Evolutionary conservation across 108 stramenopile genomes (phyloP), one percentile per base, ranked within the genome.

Genomic region (Discostella pseudostelligera): DNA sequence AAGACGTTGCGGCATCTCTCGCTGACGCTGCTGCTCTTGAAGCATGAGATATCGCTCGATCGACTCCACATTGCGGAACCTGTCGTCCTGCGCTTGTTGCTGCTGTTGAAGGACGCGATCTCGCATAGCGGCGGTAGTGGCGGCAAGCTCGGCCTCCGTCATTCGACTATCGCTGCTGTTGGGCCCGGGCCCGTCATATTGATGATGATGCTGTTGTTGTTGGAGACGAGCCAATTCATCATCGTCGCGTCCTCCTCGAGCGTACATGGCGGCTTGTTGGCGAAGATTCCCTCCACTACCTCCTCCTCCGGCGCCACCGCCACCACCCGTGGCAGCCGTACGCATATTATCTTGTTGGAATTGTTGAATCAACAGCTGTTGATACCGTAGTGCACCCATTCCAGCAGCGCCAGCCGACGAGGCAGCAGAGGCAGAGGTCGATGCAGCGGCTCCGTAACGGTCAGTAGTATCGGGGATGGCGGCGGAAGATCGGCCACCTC

Each of bases 11-110:
- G 32, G 32, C 32, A 32, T 4, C 32, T 32, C 32, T 11, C 42
- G 42, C 42, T 43, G 42, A 8, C 42, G 42, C 42, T 43, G 42
- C 42, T 43, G 42, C 9, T 43, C 42, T 43, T 43, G 42, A 11
- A 43, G 42, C 2, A 8, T n/a, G 9, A 43, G 14, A 16, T 7
- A n/a, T 2, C 42, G 42, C 42, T 43, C 42, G 42, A 43, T 43
- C 14, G 42, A 43, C 1, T 43, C 42, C 2, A 8, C n/a, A n/a
- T n/a, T n/a, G 10, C 42, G 42, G 10, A 43, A 43, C 42, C 14
- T n/a, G 14, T 43, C 42, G 1, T 43, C 42, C n/a, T 43, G 42
- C 4, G n/a, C 42, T 43, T 43, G 42, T n/a, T 43, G 42, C 9
- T 43, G 42, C 42, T 43, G 42, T 11, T 4, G 7, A 1, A 16